Evolutionary conservation across 306 rosid species (phyloP), one percentile per base, ranked within the genome.

Genomic region (Myrica gale): DNA sequence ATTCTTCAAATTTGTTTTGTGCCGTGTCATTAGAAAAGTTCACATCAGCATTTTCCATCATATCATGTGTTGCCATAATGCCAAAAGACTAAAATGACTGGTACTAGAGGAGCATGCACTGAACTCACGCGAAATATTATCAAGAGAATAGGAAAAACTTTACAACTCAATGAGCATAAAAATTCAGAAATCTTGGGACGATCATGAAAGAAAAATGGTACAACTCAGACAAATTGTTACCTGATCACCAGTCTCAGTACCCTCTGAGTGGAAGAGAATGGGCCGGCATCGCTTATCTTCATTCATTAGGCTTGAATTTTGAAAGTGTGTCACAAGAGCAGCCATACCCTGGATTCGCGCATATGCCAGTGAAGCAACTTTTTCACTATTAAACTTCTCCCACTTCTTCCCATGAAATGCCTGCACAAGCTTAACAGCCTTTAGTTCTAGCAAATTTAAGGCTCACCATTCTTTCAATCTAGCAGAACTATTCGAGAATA

Each of bases 271-370:
- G 72, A 93, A 93, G 73, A 93, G 93, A 79, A 91, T 93, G 7
- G 97, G 98, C 71, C 97, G 88, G 76, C 98, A 93, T 70, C 91
- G 87, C 84, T 93, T 93, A 82, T 93, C 98, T 84, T 93, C 98
- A 73, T 90, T 91, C 98, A 91, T 91, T 72, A 91, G 84, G 84
- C 98, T 93, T 60, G 97, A 91, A 77, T 90, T 93, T 85, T 93
- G 98, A 75, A 93, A 93, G 83, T 93, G 98, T 57, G 90, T 88
- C 74, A 93, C 98, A 70, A 93, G 93, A 9, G 98, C 96, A 79
- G 88, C 83, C 88, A 91, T 93, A 53, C 98, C 98, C 80, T 93
- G 98, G 86, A 93, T 90, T 57, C 97, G 86, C 8, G 98, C 98
- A 83, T 89, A 93, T 51, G 98, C 97, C 78, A 93, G 80, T 32